phyloP scores from a whole-genome alignment of 2,329 filamentous ascomycete species.

The Bipolaris zeicola region DNA sequence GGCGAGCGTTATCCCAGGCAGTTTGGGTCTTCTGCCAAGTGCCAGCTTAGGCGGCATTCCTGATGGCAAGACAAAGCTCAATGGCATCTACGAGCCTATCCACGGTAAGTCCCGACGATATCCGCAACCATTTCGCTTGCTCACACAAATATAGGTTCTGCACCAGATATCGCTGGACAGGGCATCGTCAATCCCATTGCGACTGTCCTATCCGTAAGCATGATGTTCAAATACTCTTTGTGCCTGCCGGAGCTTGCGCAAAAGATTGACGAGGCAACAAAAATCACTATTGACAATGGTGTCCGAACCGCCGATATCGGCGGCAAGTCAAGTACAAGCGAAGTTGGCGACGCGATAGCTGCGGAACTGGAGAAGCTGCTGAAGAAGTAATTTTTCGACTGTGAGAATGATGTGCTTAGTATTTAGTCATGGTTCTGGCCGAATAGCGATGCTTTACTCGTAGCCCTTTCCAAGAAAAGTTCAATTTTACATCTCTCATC shows the following conservation, averaged over 20 bases:
- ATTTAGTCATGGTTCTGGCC: neutral
- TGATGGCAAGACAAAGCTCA: slow-evolving; percentile 81
- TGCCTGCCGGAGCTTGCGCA: slow-evolving; percentile 76
- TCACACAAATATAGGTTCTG: slow-evolving; percentile 65
- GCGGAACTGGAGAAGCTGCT: slow-evolving; percentile 74
- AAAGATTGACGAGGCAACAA: slow-evolving; percentile 81
- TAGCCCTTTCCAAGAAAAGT: too few relatives aligned
- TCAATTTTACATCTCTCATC: too few relatives aligned
- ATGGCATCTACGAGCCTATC: slow-evolving; percentile 97
- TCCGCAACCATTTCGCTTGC: slow-evolving; percentile 1
- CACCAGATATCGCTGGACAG: slow-evolving; percentile 90
- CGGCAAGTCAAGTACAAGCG: slow-evolving; percentile 71
- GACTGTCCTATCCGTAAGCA: slow-evolving; percentile 87
- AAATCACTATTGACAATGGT: slow-evolving; percentile 77
- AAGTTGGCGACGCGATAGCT: slow-evolving; percentile 84
- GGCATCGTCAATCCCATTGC: slow-evolving; percentile 92
- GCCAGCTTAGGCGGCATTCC: slow-evolving; percentile 86
- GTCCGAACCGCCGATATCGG: slow-evolving; percentile 84
- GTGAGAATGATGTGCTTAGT: neutral
- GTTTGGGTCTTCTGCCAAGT: slow-evolving; percentile 84
- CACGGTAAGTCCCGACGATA: slow-evolving; percentile 68
- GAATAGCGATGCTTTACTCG: too few relatives aligned
- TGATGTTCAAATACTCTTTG: slow-evolving; percentile 96
- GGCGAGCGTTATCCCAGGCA: slow-evolving; percentile 91
- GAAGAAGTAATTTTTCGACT: slow-evolving; percentile 31